phyloP scores from a whole-genome alignment of 2,329 filamentous ascomycete genomes.

The Leptographium radiaticola region DNA sequence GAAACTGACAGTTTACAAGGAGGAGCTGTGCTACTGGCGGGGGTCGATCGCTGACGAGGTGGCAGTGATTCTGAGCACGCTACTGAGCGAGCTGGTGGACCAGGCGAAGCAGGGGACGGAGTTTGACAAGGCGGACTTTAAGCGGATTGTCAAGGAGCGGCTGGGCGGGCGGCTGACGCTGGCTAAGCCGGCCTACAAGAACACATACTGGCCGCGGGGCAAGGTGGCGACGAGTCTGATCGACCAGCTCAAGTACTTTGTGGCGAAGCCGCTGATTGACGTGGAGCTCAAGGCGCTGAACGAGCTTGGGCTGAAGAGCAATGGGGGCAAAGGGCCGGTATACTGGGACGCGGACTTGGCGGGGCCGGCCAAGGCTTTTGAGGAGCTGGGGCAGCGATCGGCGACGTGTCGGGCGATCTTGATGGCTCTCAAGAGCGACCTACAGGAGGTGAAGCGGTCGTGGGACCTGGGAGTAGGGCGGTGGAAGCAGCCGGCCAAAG shows the following conservation, averaged over 20 bases:
- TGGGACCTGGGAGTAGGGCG: constrained; percentile 18
- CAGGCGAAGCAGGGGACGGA: constrained; percentile 40
- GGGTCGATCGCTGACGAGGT: constrained; percentile 31
- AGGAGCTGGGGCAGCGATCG: constrained; percentile 16
- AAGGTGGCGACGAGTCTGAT: constrained; percentile 35
- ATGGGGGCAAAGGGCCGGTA: background rate
- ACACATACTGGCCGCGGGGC: constrained; percentile 17
- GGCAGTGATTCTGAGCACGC: constrained; percentile 35
- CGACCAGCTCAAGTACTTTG: constrained; percentile 46
- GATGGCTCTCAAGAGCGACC: constrained; percentile 19
- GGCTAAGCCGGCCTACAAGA: constrained; percentile 31
- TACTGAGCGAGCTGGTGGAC: constrained; percentile 44
- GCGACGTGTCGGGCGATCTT: constrained; percentile 20
- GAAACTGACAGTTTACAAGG: constrained; percentile 49
- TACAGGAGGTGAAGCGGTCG: constrained; percentile 15
- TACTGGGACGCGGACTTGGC: constrained; percentile 26
- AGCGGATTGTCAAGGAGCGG: constrained; percentile 16
- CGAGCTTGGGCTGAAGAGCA: background rate
- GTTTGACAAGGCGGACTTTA: constrained; percentile 32
- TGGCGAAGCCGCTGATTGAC: constrained; percentile 31
- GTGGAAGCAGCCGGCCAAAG: background rate
- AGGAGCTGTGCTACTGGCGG: constrained; percentile 46
- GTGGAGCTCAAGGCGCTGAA: constrained; percentile 22
- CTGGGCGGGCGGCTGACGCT: constrained; percentile 11
- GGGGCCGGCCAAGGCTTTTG: constrained; percentile 20